Percentiles rank a stretch among this genome's conserved stretches.
These are phyloP conservation scores for Ulota crispa DNA, from an alignment of 225 moss, liverwort and hornwort species.

Conservation along the genomic window DNA sequence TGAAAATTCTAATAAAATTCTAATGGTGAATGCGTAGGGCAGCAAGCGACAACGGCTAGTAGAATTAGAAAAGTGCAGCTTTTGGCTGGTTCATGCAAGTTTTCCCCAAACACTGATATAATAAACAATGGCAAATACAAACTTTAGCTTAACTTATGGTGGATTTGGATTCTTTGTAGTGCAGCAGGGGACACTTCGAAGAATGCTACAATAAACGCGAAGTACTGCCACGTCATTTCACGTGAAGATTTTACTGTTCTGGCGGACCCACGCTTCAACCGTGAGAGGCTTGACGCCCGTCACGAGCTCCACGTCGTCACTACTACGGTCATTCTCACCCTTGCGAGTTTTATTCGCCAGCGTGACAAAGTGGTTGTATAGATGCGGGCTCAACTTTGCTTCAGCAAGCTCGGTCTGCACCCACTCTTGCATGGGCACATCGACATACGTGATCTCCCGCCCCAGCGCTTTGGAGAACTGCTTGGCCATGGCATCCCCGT, in stretches of 20 bases:
- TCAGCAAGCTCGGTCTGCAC: constrained; percentile 18
- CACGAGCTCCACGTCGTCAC: constrained; percentile 9
- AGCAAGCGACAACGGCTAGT: no score
- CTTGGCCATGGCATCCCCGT: constrained; percentile 20
- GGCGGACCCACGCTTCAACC: constrained; percentile 31
- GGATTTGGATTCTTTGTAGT: background rate
- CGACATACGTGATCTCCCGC: constrained; percentile 23
- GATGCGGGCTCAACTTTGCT: constrained; percentile 2
- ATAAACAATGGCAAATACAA: no score
- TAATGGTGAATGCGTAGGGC: no score
- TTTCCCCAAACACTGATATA: no score
- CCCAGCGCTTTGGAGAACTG: constrained; percentile 32
- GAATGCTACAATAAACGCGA: no score
- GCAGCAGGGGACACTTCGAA: no score
- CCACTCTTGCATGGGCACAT: constrained; percentile 33
- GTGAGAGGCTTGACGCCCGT: constrained; percentile 25
- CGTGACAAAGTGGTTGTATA: constrained; percentile 15
- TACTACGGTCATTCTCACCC: constrained; percentile 12
- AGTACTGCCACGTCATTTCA: no score
- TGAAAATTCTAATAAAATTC: no score
- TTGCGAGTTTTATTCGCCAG: constrained; percentile 9
- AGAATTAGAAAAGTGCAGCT: no score
- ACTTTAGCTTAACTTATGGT: no score
- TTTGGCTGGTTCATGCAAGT: no score
- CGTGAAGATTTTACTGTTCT: constrained; percentile 25